A percentile compares a stretch with the other conserved stretches of the same genome.
Conservation (phyloP, 2,329 filamentous ascomycete species). For the Teratosphaeria nubilosa region DNA sequence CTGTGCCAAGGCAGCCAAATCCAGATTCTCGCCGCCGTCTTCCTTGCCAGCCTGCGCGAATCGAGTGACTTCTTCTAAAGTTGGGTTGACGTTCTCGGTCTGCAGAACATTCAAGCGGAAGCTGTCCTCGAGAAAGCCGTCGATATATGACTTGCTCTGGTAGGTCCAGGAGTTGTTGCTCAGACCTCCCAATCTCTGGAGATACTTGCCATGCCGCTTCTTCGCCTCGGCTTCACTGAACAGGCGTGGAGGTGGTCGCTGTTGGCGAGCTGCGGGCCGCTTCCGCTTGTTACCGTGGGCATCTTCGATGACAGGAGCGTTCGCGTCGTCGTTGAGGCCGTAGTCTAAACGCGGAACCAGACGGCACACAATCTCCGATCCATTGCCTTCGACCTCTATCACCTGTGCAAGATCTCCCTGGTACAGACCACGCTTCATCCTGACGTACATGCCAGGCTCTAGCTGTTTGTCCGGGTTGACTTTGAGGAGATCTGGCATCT, state of each 20-base stretch:
- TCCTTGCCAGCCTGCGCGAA: slow-evolving; percentile 73
- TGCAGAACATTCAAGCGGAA: slow-evolving; percentile 79
- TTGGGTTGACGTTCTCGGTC: slow-evolving; percentile 86
- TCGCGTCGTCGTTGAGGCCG: slow-evolving; percentile 69
- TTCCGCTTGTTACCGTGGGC: slow-evolving; percentile 60
- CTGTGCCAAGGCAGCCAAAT: slow-evolving; percentile 80
- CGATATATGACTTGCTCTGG: slow-evolving; percentile 78
- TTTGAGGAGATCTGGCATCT: slow-evolving; percentile 92
- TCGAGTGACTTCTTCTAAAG: slow-evolving; percentile 87
- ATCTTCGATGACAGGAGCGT: slow-evolving; percentile 31
- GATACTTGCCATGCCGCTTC: slow-evolving; percentile 65
- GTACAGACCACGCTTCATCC: slow-evolving; percentile 68
- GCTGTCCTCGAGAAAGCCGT: slow-evolving; percentile 88
- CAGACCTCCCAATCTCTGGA: slow-evolving; percentile 38
- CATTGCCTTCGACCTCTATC: slow-evolving; percentile 84
- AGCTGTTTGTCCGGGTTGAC: slow-evolving; percentile 78
- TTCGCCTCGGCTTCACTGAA: slow-evolving; percentile 91
- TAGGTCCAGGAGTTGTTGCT: slow-evolving; percentile 68
- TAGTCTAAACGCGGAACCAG: slow-evolving; percentile 90
- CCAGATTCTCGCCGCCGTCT: slow-evolving; percentile 87
- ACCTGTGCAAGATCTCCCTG: slow-evolving; percentile 85
- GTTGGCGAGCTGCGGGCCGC: slow-evolving; percentile 42
- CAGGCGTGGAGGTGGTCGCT: slow-evolving; percentile 73
- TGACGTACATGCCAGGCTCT: slow-evolving; percentile 83
- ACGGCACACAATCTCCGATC: slow-evolving; percentile 74